Percentiles rank a stretch among this genome's conserved stretches.
Evolutionary conservation across 2,329 filamentous ascomycete species (phyloP).

Genomic region (Acephala macrosclerotiorum): DNA sequence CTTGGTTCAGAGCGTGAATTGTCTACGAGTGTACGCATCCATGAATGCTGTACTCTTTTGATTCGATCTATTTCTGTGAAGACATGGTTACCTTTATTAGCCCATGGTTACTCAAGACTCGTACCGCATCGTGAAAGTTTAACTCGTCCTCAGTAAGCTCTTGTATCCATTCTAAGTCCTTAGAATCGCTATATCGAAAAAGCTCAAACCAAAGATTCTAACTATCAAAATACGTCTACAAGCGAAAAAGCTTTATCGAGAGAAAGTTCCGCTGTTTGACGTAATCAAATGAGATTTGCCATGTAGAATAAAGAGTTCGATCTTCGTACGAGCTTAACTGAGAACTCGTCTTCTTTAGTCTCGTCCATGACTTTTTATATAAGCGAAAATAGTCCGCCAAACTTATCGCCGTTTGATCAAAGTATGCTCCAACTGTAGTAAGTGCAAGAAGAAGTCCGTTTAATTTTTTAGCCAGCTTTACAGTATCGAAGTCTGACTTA

Average conservation of each 20-base stretch:
- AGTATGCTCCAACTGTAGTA: slow-evolving; percentile 26
- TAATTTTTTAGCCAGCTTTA: slow-evolving; percentile 22
- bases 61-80: slow-evolving; percentile 18
- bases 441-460: slow-evolving; percentile 23
- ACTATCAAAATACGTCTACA: slow-evolving; percentile 23
- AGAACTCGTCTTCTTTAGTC: slow-evolving; percentile 17
- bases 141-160: slow-evolving; percentile 22
- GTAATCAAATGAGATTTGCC: slow-evolving; percentile 21
- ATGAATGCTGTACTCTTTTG: slow-evolving; percentile 22
- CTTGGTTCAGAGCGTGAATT: slow-evolving; percentile 21
- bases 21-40: slow-evolving; percentile 21
- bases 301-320: slow-evolving; percentile 21
- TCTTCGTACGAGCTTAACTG: slow-evolving; percentile 20
- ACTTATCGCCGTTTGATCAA: slow-evolving; percentile 17
- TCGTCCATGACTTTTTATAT: slow-evolving; percentile 20
- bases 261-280: slow-evolving; percentile 18
- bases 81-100: slow-evolving; percentile 15
- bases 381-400: slow-evolving; percentile 20
- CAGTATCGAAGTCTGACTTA: slow-evolving; percentile 18
- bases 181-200: slow-evolving; percentile 16
- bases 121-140: slow-evolving; percentile 16
- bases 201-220: slow-evolving; percentile 26
- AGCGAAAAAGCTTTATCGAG: slow-evolving; percentile 16
- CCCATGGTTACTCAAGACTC: slow-evolving; percentile 16
- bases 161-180: slow-evolving; percentile 14